These are phyloP conservation scores for Smithsoniella earleae DNA, from an alignment of 163 green algal species.

Conservation along the genomic window DNA sequence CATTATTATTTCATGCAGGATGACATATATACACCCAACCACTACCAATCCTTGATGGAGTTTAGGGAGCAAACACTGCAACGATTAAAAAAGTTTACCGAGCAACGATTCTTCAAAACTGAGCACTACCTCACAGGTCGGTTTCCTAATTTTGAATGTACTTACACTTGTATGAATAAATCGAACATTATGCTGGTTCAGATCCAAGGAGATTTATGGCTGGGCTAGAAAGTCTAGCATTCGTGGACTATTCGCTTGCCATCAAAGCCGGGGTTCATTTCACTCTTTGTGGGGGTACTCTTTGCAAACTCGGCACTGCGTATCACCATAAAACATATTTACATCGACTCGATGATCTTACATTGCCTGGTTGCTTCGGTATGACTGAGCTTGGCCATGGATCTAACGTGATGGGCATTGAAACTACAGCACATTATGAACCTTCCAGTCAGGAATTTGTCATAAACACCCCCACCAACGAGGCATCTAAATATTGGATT, in stretches of 20 bases:
- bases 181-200: constrained; percentile 12
- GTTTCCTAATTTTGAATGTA: background rate
- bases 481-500: constrained; percentile 49
- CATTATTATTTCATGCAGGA: constrained; percentile 45
- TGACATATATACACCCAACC: constrained; percentile 61
- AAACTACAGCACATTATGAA: constrained; percentile 66
- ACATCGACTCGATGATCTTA: constrained; percentile 58
- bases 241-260: constrained; percentile 66
- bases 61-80: constrained; percentile 67
- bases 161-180: background rate
- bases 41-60: constrained; percentile 65
- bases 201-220: constrained; percentile 56
- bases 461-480: constrained; percentile 58
- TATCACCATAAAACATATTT: constrained; percentile 62
- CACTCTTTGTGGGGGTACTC: constrained; percentile 80
- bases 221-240: constrained; percentile 56
- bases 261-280: constrained; percentile 84
- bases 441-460: constrained; percentile 53
- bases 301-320: constrained; percentile 69
- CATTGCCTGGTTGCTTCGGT: constrained; percentile 70
- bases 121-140: constrained; percentile 61
- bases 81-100: constrained; percentile 57
- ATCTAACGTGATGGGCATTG: constrained; percentile 81
- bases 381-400: constrained; percentile 83
- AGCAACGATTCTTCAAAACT: constrained; percentile 61